Conservation (phyloP, 2,329 filamentous ascomycete species). For the Fusarium oligoseptatum region DNA sequence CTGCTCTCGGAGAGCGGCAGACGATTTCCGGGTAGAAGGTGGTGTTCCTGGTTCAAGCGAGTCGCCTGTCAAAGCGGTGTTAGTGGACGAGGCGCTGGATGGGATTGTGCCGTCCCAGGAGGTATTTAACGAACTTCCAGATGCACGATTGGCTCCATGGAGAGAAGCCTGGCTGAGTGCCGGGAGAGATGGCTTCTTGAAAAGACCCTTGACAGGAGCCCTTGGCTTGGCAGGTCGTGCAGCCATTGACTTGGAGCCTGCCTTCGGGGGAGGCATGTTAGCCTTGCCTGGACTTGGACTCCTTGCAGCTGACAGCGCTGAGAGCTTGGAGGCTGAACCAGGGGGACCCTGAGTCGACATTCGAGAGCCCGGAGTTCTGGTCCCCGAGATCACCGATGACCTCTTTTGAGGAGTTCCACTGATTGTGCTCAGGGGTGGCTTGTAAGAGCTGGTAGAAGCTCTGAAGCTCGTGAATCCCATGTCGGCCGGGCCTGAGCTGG, state of each 20-base stretch:
- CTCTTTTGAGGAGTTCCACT: constrained; percentile 59
- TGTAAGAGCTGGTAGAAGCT: constrained; percentile 59
- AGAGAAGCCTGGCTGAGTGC: constrained; percentile 50
- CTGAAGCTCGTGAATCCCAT: constrained; percentile 54
- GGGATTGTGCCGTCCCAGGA: constrained; percentile 51
- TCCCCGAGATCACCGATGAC: constrained; percentile 30
- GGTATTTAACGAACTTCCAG: constrained; percentile 33
- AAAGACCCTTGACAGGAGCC: constrained; percentile 66
- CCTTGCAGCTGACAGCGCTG: constrained; percentile 42
- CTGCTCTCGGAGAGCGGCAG: constrained; percentile 84
- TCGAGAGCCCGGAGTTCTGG: constrained; percentile 45
- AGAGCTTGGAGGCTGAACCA: constrained; percentile 45
- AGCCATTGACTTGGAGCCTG: constrained; percentile 62
- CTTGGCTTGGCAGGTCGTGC: constrained; percentile 63
- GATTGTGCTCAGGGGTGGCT: constrained; percentile 57
- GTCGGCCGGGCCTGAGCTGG: constrained; percentile 64
- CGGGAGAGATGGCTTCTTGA: constrained; percentile 67
- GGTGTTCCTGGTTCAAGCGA: constrained; percentile 36
- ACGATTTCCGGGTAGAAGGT: constrained; percentile 72
- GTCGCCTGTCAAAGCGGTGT: constrained; percentile 21
- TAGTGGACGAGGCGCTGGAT: constrained; percentile 33
- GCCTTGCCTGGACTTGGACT: constrained; percentile 58
- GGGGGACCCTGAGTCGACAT: constrained; percentile 38
- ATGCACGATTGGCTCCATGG: constrained; percentile 20
- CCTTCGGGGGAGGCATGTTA: constrained; percentile 50